Percentiles rank a stretch among this genome's conserved stretches.
phyloP scores from a whole-genome alignment of 495 filamentous ascomycete genomes.

The Daldinia bambusicola region DNA sequence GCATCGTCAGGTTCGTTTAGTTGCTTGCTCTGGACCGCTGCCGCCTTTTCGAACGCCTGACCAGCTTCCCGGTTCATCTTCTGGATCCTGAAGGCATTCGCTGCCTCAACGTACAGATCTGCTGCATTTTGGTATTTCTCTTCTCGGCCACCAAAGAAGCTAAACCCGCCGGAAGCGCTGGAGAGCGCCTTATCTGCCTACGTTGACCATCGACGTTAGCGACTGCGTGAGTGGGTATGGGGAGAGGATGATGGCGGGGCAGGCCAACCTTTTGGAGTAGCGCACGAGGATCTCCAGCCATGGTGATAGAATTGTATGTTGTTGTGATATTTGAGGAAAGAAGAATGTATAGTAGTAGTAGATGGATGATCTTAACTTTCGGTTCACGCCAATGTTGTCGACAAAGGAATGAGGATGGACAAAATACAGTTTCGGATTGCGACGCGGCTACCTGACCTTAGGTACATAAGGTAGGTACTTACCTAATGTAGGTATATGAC shows the following conservation, averaged over 20 bases:
- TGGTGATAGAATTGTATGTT: conserved; percentile 40
- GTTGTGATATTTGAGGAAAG: conserved; percentile 9
- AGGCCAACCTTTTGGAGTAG: conserved; percentile 57
- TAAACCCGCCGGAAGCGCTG: conserved; percentile 73
- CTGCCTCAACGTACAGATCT: conserved; percentile 82
- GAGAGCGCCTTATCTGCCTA: conserved; percentile 83
- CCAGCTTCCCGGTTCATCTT: conserved; percentile 83
- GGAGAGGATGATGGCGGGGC: conserved; percentile 37
- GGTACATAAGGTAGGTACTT: conserved; percentile 33
- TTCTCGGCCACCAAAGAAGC: conserved; percentile 78
- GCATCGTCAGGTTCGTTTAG: conserved; percentile 90
- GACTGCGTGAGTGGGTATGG: conserved; percentile 25
- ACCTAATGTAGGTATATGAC: conserved; percentile 39
- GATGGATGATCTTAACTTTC: conserved; percentile 1
- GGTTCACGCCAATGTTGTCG: conserved; percentile 20
- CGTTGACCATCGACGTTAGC: conserved; percentile 45
- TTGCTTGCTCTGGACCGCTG: conserved; percentile 75
- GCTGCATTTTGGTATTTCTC: conserved; percentile 89
- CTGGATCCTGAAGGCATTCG: conserved; percentile 81
- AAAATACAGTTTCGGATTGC: conserved; percentile 28
- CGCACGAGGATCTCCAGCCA: conserved; percentile 60
- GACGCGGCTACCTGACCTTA: conserved; percentile 40
- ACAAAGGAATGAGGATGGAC: conserved; percentile 33
- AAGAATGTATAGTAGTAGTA: conserved; percentile 13
- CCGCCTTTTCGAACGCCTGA: conserved; percentile 80